Base-by-base conservation (phyloP, 2,329 filamentous ascomycete species). In the Calonectria crousiana region DNA sequence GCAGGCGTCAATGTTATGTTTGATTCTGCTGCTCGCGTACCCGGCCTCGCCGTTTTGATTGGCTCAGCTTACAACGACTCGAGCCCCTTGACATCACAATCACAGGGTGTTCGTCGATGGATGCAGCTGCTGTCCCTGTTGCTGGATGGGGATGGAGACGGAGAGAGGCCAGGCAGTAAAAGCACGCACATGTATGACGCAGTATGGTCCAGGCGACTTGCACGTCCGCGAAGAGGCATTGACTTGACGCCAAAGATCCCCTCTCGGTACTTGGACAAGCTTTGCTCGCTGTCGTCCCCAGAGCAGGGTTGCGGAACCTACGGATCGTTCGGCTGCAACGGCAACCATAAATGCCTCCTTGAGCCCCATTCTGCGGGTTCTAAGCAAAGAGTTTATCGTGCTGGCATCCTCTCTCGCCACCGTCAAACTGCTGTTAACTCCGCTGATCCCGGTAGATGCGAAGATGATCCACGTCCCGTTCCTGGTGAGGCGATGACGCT, bases 241-340 rank as follows among this genome's bases (percentile, higher is more conserved):
- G 26, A 34, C 36, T 28, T 32, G 38, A 60, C 20, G 20, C n/a
- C 30, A 64, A 41, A 20, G 34, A 53, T 53, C 26, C 68, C 60
- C 26, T 49, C 56, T 47, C 36, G 38, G 36, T 11, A 28, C 44
- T 53, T 34, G 23, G 18, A 65, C 23, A 47, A 30, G n/a, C 9
- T 47, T 65, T 26, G 16, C 10, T 68, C 23, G 30, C 20, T 8
- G 52, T 64, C 58, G 34, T 47, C 30, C 28, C 36, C 10, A 26
- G 23, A 20, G 34, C 58, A 44, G 41, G 38, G 20, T 44, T 53
- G 65, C 71, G 71, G 71, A 73, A 73, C 65, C 69, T 18, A 64
- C 71, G 71, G 71, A 62, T 73, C 71, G 23, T 67, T 73, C 71
- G 71, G 71, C 71, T 69, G 71, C 41, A 23, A 73, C 71, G 71